Percentiles rank a stretch among this genome's conserved stretches.
These are phyloP conservation scores for Rosa persica DNA, from an alignment of 306 rosid species.

Conservation along the genomic window DNA sequence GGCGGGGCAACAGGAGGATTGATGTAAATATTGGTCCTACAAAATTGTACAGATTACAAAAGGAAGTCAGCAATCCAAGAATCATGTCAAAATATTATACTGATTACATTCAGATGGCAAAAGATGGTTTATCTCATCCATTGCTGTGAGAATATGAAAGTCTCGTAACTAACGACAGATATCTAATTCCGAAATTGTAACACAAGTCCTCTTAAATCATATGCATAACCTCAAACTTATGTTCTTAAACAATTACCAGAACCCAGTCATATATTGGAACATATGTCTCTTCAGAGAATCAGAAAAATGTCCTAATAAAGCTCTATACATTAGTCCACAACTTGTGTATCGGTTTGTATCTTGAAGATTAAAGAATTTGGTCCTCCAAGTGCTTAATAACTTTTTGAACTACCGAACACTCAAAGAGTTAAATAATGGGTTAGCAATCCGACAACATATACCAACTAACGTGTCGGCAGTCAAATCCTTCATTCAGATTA, in stretches of 20 bases:
- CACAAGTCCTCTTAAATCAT: background rate
- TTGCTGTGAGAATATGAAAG: background rate
- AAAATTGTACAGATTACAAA: background rate
- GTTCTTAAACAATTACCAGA: background rate
- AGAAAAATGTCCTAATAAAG: background rate
- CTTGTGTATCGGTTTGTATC: background rate
- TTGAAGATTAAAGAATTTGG: background rate
- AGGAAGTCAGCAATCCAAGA: background rate
- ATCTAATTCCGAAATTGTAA: background rate
- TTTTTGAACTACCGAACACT: background rate
- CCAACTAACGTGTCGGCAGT: background rate
- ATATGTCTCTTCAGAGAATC: background rate
- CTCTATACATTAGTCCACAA: background rate
- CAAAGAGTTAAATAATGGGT: background rate
- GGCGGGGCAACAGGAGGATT: conserved; percentile 93
- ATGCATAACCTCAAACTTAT: background rate
- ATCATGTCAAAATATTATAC: background rate
- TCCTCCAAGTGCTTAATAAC: background rate
- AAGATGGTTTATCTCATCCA: background rate
- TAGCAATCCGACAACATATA: background rate
- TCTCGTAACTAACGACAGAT: background rate
- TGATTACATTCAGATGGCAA: background rate
- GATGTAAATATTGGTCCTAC: conserved; percentile 81
- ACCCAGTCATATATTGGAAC: background rate
- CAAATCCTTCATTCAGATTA: background rate